Conservation (phyloP, 2,329 filamentous ascomycete genomes). For the Arthrobotrys entomopaga region DNA sequence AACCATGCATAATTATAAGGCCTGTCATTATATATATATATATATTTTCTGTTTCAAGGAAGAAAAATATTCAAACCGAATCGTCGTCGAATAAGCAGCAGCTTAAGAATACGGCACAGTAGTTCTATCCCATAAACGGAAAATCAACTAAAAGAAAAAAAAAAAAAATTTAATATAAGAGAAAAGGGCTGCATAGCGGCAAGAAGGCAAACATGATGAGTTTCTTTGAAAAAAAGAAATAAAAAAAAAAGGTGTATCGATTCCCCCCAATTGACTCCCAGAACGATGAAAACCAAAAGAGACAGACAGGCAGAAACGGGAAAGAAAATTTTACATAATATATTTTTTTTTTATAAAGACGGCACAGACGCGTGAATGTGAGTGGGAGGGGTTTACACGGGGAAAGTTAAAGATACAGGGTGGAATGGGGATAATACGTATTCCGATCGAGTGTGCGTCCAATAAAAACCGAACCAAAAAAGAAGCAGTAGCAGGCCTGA, state of each 20-base stretch:
- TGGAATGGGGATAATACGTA: not conserved
- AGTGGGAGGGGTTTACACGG: not conserved
- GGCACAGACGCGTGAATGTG: constrained; percentile 20
- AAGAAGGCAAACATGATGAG: not conserved
- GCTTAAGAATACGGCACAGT: not conserved
- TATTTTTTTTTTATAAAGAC: too few relatives aligned
- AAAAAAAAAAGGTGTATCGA: not conserved
- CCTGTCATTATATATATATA: too few relatives aligned
- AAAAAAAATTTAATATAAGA: constrained; percentile 2
- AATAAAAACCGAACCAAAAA: not conserved
- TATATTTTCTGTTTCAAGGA: constrained; percentile 7
- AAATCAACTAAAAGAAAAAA: constrained; percentile 25
- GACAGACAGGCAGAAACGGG: not conserved
- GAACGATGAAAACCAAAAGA: constrained; percentile 19
- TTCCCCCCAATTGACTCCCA: constrained; percentile 37
- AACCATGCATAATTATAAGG: too few relatives aligned
- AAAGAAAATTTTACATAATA: constrained; percentile 1
- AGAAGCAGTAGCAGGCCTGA: not conserved
- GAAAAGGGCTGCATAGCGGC: constrained; percentile 1
- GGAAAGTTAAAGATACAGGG: not conserved
- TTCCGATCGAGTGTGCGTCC: not conserved
- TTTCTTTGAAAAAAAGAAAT: too few relatives aligned
- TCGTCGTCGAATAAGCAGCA: constrained; percentile 5
- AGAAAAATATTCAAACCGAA: too few relatives aligned
- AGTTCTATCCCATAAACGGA: constrained; percentile 11